These are phyloP conservation scores for Paramecium octaurelia DNA, from an alignment of 73 alveolate genomes.

Conservation along the genomic window DNA sequence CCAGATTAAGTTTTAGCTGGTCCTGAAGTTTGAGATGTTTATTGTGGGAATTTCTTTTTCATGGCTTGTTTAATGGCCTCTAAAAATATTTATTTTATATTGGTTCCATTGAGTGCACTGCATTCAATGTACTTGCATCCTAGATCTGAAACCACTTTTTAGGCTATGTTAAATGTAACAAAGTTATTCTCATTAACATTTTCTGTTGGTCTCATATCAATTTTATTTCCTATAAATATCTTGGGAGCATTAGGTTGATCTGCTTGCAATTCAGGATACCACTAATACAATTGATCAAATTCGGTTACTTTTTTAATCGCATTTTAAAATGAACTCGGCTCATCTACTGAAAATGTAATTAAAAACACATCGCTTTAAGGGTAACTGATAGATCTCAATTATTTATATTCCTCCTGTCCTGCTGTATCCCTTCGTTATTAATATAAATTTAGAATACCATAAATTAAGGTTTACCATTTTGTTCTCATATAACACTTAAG, in stretches of 20 bases:
- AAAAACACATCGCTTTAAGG: slow-evolving; percentile 76
- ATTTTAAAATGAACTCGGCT: slow-evolving; percentile 69
- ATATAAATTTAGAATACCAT: background rate
- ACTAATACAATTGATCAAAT: background rate
- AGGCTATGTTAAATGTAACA: background rate
- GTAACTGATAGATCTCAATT: slow-evolving; percentile 73
- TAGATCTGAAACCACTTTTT: slow-evolving; percentile 54
- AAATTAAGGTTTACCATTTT: slow-evolving; percentile 67
- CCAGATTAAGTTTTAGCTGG: background rate
- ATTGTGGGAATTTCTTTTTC: slow-evolving; percentile 5
- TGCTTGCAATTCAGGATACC: slow-evolving; percentile 72
- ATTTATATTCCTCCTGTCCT: slow-evolving; percentile 81
- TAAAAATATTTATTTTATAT: slow-evolving; percentile 39
- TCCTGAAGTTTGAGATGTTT: background rate
- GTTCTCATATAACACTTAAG: slow-evolving; percentile 68
- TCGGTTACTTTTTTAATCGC: slow-evolving; percentile 63
- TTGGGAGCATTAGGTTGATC: slow-evolving; percentile 62
- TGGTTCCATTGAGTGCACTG: slow-evolving; percentile 47
- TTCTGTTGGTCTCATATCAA: slow-evolving; percentile 67
- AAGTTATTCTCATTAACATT: background rate
- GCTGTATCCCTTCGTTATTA: slow-evolving; percentile 70
- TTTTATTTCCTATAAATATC: slow-evolving; percentile 73
- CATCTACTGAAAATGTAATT: slow-evolving; percentile 70
- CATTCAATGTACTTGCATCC: slow-evolving; percentile 58
- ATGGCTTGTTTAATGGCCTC: slow-evolving; percentile 49